These are phyloP conservation scores for Bryoerythrophyllum caledonicum DNA, from an alignment of 225 moss, liverwort and hornwort genomes.

Conservation along the genomic window DNA sequence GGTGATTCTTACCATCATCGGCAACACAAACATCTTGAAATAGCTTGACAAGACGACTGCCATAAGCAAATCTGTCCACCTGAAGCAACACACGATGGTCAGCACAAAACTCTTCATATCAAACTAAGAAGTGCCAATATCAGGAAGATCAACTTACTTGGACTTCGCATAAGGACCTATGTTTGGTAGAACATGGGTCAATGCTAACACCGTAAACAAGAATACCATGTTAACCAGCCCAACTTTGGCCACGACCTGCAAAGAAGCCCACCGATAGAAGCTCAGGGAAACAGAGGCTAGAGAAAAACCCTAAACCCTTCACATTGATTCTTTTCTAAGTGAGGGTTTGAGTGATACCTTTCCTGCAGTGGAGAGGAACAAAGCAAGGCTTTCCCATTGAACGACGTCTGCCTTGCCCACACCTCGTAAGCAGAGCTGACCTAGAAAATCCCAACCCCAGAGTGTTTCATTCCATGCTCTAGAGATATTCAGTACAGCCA, in stretches of 20 bases:
- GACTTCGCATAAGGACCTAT: conserved; percentile 42
- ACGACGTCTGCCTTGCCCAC: conserved; percentile 60
- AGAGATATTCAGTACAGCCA: not conserved
- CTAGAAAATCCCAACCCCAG: conserved; percentile 28
- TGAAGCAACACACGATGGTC: conserved; percentile 36
- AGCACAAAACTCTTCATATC: not conserved
- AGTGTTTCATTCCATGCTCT: not conserved
- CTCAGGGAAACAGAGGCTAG: not conserved
- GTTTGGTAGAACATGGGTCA: conserved; percentile 43
- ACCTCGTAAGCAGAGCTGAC: conserved; percentile 69
- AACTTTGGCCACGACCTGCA: conserved; percentile 74
- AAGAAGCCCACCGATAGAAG: conserved; percentile 19
- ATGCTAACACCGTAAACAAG: conserved; percentile 40
- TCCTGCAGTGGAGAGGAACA: conserved; percentile 69
- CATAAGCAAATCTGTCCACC: conserved; percentile 68
- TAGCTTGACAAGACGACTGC: conserved; percentile 88
- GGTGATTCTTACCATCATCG: conserved; percentile 73
- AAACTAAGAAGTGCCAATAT: not conserved
- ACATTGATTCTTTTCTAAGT: not conserved
- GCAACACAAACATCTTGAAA: conserved; percentile 83
- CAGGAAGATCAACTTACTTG: conserved; percentile 44
- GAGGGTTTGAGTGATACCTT: conserved; percentile 44
- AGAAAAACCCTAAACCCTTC: not conserved
- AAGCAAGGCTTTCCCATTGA: conserved; percentile 75
- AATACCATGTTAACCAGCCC: conserved; percentile 57